A percentile compares a stretch with the other conserved stretches of the same genome.
Conservation (phyloP, 768 basidiomycete genomes). For the Lactarius hengduanensis region DNA sequence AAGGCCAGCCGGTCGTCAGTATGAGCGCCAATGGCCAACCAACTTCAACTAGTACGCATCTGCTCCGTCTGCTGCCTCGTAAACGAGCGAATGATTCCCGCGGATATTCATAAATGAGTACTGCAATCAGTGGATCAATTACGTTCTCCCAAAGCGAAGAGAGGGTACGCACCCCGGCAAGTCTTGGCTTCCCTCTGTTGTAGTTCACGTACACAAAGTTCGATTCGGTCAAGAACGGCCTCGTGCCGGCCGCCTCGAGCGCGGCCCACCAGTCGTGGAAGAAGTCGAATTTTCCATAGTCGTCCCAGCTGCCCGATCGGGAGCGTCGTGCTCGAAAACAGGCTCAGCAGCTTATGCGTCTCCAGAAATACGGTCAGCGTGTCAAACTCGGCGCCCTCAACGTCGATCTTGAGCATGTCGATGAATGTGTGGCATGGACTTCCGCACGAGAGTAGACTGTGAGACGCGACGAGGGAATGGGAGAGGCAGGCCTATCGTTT, state of each 20-base stretch:
- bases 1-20: background rate
- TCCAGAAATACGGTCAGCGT: conserved; percentile 47
- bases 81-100: conserved; percentile 4
- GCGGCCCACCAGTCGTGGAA: conserved; percentile 66
- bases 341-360: conserved; percentile 33
- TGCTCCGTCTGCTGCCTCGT: background rate
- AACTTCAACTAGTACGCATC: too few relatives aligned
- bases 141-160: background rate
- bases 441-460: conserved; percentile 31
- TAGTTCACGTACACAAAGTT: conserved; percentile 42
- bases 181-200: conserved; percentile 40
- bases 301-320: conserved; percentile 63
- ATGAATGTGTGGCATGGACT: conserved; percentile 52
- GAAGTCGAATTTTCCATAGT: conserved; percentile 42
- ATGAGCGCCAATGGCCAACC: too few relatives aligned
- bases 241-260: conserved; percentile 44
- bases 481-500: too few relatives aligned
- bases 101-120: conserved; percentile 34
- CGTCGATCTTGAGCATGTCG: conserved; percentile 70
- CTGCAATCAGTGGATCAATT: conserved; percentile 31
- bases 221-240: conserved; percentile 58
- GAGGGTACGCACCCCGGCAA: conserved; percentile 40
- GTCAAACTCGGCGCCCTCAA: conserved; percentile 68
- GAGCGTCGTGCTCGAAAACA: conserved; percentile 31
- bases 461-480: conserved; percentile 5